A percentile compares a stretch with the other conserved stretches of the same genome.
These are phyloP conservation scores for Diaporthe sp. DNA, from an alignment of 2,329 filamentous ascomycete species.

Conservation along the genomic window DNA sequence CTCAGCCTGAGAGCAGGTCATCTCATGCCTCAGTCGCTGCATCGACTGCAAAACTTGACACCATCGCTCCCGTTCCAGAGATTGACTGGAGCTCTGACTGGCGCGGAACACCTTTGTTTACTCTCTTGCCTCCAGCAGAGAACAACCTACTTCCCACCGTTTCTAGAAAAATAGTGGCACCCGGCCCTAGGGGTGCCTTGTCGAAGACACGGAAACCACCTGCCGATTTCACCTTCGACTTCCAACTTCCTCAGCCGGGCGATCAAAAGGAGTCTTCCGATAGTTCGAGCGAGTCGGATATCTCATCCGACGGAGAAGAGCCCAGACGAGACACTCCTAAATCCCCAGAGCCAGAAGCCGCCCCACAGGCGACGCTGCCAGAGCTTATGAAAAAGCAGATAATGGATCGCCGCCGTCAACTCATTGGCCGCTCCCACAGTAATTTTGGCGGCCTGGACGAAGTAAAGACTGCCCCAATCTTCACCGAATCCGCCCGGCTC, in stretches of 20 bases:
- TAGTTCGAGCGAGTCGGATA: background rate
- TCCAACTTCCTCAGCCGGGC: background rate
- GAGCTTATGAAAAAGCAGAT: slow-evolving; percentile 6
- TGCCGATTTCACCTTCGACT: background rate
- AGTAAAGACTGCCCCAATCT: slow-evolving; percentile 47
- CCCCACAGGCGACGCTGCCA: background rate
- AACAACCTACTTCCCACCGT: background rate
- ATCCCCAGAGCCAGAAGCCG: too few species aligned
- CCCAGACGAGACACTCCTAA: background rate
- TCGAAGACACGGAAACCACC: background rate
- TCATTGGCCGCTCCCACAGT: slow-evolving; percentile 39
- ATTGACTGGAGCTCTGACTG: background rate
- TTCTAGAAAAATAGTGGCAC: too few species aligned
- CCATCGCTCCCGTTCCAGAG: background rate
- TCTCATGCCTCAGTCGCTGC: background rate
- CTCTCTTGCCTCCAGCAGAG: background rate
- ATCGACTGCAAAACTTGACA: background rate
- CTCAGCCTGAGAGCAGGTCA: background rate
- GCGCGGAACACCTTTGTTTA: background rate
- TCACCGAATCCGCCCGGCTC: slow-evolving; percentile 46
- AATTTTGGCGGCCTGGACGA: slow-evolving; percentile 46
- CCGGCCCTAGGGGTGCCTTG: background rate
- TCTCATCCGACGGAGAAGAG: background rate
- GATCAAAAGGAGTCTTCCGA: background rate
- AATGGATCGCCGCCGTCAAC: slow-evolving; percentile 14